Evolutionary conservation across 805 yeast species (phyloP), one percentile per base, ranked within the genome.

Genomic region (Ogataea pini): DNA sequence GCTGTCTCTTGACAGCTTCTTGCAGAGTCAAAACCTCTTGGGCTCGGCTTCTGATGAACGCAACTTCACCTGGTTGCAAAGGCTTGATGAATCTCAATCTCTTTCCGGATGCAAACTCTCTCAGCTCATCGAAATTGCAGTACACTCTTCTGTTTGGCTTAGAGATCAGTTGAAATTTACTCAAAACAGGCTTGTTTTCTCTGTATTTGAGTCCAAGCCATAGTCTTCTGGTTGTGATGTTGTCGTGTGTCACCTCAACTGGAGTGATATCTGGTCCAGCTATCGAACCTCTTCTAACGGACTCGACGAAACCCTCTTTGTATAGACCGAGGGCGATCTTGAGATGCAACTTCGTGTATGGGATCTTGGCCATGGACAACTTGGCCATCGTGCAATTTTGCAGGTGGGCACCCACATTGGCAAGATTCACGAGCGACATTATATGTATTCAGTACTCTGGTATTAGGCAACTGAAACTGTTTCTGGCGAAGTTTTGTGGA

Each of bases 181-280:
- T 76, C 54, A 94, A 73, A 14, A 94, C 96, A 0, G 97, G 85
- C 56, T 76, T 73, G 61, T 85, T 81, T 55, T 89, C 80, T 62
- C 92, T 80, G 67, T 94, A 94, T 66, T 94, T 94, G 65, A 94
- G 73, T 2, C 91, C 95, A 17, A 94, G 67, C 99, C 99, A 94
- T 43, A 94, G 76, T 57, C 96, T 78, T 62, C 98, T 82, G 1
- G 91, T 78, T 16, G 96, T 69, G 25, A 94, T 80, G 63, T 92
- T 91, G 63, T 88, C 96, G 28, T 86, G 90, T 0, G 98, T 90
- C 18, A 82, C 86, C 36, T 85, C 90, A 3, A 81, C 82, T 0
- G 91, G 85, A 1, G 72, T 72, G 38, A 72, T 64, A 65, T 94
- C 98, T 12, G 99, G 98, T 1, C 97, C 96, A 8, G 77, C 64